Evolutionary conservation across 164 flowering plant species (phyloP).

Genomic region (Tinospora cordifolia): DNA sequence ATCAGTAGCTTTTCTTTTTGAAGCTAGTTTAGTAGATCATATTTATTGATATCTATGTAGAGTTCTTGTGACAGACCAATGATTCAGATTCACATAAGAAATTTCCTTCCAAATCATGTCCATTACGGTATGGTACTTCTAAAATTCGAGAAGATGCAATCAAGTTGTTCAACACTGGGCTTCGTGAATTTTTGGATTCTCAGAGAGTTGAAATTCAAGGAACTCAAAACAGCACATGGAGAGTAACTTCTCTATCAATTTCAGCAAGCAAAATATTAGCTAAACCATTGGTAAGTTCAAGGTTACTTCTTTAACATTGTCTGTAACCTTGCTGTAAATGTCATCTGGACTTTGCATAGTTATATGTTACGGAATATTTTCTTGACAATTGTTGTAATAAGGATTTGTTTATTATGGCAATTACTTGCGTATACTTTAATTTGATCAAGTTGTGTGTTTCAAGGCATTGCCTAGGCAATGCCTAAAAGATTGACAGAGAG

Average conservation of each 20-base stretch:
- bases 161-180: conserved; percentile 60
- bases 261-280: conserved; percentile 78
- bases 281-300: conserved; percentile 57
- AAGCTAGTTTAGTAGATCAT: not conserved
- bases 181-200: conserved; percentile 67
- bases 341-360: too few species aligned
- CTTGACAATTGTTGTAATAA: too few species aligned
- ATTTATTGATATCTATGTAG: too few species aligned
- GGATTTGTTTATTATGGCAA: too few species aligned
- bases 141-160: conserved; percentile 86
- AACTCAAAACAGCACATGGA: conserved; percentile 45
- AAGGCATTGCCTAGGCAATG: too few species aligned
- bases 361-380: too few species aligned
- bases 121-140: conserved; percentile 67
- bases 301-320: too few species aligned
- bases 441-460: too few species aligned
- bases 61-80: conserved; percentile 26
- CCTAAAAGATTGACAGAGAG: too few species aligned
- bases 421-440: too few species aligned
- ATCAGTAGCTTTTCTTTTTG: too few species aligned
- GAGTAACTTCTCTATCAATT: conserved; percentile 71
- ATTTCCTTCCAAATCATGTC: conserved; percentile 88
- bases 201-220: conserved; percentile 30
- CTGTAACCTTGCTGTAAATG: too few species aligned
- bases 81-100: conserved; percentile 62